Evolutionary conservation across 1,284 basidiomycete species (phyloP).

Genomic region (Volvariella volvacea): DNA sequence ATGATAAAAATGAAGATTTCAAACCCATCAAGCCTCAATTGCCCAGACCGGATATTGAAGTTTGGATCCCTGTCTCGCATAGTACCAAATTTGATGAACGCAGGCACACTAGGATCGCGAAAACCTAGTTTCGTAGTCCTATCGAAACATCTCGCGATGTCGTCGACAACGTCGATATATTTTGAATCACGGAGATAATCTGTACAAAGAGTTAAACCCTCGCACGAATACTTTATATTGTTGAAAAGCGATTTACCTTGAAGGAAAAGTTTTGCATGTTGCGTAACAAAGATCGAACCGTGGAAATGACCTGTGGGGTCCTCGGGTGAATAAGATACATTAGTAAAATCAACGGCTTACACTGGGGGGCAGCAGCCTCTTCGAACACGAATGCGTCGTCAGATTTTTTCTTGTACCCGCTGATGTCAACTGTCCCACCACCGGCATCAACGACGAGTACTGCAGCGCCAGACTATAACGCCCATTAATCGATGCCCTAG

Average conservation of each 20-base stretch:
- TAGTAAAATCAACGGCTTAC: too few species aligned
- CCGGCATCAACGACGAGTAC: constrained; percentile 31
- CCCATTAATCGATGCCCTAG: not conserved
- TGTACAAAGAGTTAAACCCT: constrained; percentile 37
- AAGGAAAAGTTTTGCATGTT: not conserved
- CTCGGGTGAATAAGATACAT: not conserved
- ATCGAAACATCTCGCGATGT: constrained; percentile 35
- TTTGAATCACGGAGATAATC: constrained; percentile 37
- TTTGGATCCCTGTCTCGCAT: constrained; percentile 34
- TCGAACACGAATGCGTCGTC: constrained; percentile 14
- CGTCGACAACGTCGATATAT: not conserved
- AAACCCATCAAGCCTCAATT: constrained; percentile 40
- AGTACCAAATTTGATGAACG: constrained; percentile 40
- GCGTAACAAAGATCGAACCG: constrained; percentile 7
- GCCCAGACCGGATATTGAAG: constrained; percentile 36
- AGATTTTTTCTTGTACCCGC: constrained; percentile 22
- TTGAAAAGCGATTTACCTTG: constrained; percentile 2
- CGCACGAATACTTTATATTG: too few species aligned
- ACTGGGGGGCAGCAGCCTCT: constrained; percentile 26
- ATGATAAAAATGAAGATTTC: not conserved
- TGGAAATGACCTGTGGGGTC: constrained; percentile 5
- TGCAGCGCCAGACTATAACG: constrained; percentile 6
- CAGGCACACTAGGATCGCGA: constrained; percentile 27
- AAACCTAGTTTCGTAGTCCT: constrained; percentile 38
- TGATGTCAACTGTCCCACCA: constrained; percentile 28